Conservation (phyloP, 1,284 basidiomycete species). For the Puccinia horiana region DNA sequence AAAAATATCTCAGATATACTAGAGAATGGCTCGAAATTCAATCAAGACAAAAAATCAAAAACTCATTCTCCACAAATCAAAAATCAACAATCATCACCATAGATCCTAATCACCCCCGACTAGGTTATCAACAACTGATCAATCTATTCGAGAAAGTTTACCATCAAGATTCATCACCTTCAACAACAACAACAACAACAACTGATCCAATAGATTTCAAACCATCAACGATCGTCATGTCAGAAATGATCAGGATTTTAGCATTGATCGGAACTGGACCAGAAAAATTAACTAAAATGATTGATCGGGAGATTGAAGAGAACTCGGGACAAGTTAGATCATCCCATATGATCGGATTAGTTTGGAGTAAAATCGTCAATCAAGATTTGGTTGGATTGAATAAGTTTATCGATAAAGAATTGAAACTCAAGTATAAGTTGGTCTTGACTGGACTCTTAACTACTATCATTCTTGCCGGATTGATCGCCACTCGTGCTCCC, state of each 20-base stretch:
- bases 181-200: not conserved
- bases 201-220: not conserved
- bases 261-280: conserved; percentile 15
- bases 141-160: conserved; percentile 14
- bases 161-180: conserved; percentile 10
- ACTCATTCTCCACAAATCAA: not conserved
- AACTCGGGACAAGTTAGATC: conserved; percentile 1
- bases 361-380: conserved; percentile 33
- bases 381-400: conserved; percentile 21
- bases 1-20: conserved; percentile 34
- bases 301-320: conserved; percentile 5
- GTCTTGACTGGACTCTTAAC: conserved; percentile 36
- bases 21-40: conserved; percentile 39
- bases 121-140: conserved; percentile 13
- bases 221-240: conserved; percentile 27
- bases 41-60: not conserved
- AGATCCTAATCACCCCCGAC: conserved; percentile 1
- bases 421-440: conserved; percentile 36
- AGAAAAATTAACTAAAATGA: not conserved
- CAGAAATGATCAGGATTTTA: conserved; percentile 30
- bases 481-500: conserved; percentile 30
- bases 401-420: conserved; percentile 24
- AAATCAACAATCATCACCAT: not conserved
- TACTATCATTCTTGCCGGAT: conserved; percentile 20
- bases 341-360: conserved; percentile 36